Conservation (phyloP, 2,329 filamentous ascomycete genomes). For the Simplicillium aogashimaense region DNA sequence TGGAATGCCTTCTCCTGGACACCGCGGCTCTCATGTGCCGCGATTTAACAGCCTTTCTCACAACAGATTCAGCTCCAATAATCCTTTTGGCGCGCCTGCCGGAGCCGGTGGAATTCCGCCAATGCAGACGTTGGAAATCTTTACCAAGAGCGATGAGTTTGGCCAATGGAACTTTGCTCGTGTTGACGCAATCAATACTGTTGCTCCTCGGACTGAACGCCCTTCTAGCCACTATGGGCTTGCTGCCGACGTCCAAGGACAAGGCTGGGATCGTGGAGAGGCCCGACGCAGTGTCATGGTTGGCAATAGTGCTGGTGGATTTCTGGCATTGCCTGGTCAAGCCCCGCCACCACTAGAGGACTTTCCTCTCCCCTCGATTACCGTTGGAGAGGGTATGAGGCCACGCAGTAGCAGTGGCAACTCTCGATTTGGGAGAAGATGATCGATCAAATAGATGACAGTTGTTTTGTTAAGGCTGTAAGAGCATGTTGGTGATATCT, state of each 20-base stretch:
- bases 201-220: conserved; percentile 19
- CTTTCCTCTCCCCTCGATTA: conserved; percentile 1
- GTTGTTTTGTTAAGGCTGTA: no score
- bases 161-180: conserved; percentile 49
- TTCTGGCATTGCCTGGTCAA: conserved; percentile 38
- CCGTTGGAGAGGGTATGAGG: background rate
- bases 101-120: conserved; percentile 23
- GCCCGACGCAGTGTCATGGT: conserved; percentile 45
- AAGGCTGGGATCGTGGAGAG: conserved; percentile 40
- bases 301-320: conserved; percentile 39
- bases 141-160: conserved; percentile 48
- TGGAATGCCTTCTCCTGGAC: conserved; percentile 7
- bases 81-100: conserved; percentile 37
- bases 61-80: conserved; percentile 49
- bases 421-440: background rate
- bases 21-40: conserved; percentile 11
- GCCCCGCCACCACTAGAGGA: conserved; percentile 7
- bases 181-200: conserved; percentile 23
- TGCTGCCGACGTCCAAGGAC: conserved; percentile 36
- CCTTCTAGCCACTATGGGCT: conserved; percentile 49
- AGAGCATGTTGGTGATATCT: no score
- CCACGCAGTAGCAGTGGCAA: conserved; percentile 6
- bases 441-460: background rate
- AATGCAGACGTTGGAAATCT: conserved; percentile 48
- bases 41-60: conserved; percentile 12